Base-by-base conservation (phyloP, 208 protist species). In the Porcisia hertigi region DNA sequence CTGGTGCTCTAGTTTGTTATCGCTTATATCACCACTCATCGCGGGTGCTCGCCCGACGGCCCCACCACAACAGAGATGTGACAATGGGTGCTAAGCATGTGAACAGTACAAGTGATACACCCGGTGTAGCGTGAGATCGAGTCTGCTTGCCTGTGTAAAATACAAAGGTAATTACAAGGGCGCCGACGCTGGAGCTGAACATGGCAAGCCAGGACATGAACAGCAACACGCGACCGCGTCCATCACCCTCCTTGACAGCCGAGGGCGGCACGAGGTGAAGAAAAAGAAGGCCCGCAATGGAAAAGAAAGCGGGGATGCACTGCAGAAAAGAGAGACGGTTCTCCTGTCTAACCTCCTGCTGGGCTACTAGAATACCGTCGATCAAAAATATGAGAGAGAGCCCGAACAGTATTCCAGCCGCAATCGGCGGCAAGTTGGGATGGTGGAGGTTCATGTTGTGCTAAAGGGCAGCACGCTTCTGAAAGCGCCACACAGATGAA, bases 181-280 rank as follows among this genome's bases (percentile, higher is more conserved):
- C 82, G 25, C 71, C 82, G 20, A 90, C 81, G 23, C 77, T 92
- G 30, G 91, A 90, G 54, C 74, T 75, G 53, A 96, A 86, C 81
- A 92, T 91, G 47, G 84, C 43, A 16, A 95, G 41, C 92, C 93
- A 97, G 34, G 86, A 72, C 45, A 90, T 76, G 76, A 96, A 95
- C 49, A 96, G 76, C 53, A 93, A 58, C 64, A 86, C 82, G 60
- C 92, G 92, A 23, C 88, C 84, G 36, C 79, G 80, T 4, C 73
- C 63, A 57, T 86, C 82, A 59, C 88, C 85, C 49, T 93, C 89
- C 64, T 78, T 84, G 30, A 96, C 71, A 65, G 91, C 87, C 1
- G 78, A 80, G 0, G 92, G 90, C 20, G 83, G 85, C n/a, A 90
- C 80, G 14, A 91, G 72, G 20, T 92, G 77, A 30, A 93, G 79